Conservation (phyloP, 1,139 yeast species). For the Lizanozyma gosingica region DNA sequence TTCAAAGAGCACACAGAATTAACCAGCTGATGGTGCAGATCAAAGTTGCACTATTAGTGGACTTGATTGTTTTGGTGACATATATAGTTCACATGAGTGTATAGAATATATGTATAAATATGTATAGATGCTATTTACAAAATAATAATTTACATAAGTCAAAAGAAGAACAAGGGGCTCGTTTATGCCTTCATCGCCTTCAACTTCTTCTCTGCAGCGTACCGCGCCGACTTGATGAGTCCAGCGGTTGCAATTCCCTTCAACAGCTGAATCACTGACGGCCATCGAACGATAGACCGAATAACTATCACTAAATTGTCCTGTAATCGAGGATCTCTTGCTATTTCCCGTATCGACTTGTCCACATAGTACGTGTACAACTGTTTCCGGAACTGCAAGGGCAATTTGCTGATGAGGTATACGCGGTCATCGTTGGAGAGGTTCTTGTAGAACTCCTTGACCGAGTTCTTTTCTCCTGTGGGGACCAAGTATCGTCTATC, state of each 20-base stretch:
- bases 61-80: too few species aligned
- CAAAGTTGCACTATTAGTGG: too few species aligned
- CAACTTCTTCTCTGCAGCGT: slow-evolving; percentile 66
- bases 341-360: slow-evolving; percentile 23
- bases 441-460: neutral
- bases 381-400: slow-evolving; percentile 40
- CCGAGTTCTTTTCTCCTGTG: neutral
- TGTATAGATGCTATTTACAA: too few species aligned
- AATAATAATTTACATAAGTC: too few species aligned
- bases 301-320: slow-evolving; percentile 37
- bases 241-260: slow-evolving; percentile 92
- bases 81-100: too few species aligned
- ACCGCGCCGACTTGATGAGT: slow-evolving; percentile 54
- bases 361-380: slow-evolving; percentile 33
- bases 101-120: too few species aligned
- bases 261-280: slow-evolving; percentile 66
- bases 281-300: slow-evolving; percentile 51
- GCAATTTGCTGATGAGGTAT: slow-evolving; percentile 34
- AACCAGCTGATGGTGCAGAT: too few species aligned
- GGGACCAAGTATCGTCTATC: slow-evolving; percentile 13
- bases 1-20: too few species aligned
- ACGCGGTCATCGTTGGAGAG: slow-evolving; percentile 5
- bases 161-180: too few species aligned
- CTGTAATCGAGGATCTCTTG: slow-evolving; percentile 29
- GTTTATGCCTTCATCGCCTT: slow-evolving; percentile 8